These are phyloP conservation scores for Theobroma cacao DNA, from an alignment of 345 rosid genomes.

Conservation along the genomic window DNA sequence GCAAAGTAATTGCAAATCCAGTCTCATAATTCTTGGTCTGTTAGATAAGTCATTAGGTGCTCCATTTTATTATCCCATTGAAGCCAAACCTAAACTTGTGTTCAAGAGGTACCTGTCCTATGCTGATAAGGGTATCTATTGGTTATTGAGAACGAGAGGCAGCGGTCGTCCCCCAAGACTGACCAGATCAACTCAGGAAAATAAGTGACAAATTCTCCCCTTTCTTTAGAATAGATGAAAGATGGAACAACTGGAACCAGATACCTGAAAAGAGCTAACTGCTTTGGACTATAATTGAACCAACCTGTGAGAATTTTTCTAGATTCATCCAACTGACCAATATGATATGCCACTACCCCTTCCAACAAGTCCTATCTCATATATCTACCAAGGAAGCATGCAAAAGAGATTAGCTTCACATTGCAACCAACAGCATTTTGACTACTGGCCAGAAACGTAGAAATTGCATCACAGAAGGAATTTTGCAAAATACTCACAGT, in stretches of 20 bases:
- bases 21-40: too few relatives aligned
- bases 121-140: neutral
- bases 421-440: conserved; percentile 4
- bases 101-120: neutral
- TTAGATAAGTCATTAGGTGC: neutral
- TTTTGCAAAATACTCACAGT: conserved; percentile 46
- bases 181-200: neutral
- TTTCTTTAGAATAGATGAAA: neutral
- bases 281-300: conserved; percentile 13
- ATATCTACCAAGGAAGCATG: conserved; percentile 42
- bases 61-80: neutral
- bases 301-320: conserved; percentile 70
- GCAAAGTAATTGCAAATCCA: too few relatives aligned
- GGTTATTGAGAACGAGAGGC: neutral
- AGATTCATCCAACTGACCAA: conserved; percentile 63
- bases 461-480: neutral
- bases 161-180: too few relatives aligned
- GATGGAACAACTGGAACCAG: neutral
- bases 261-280: neutral
- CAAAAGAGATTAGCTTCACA: conserved; percentile 8
- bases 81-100: neutral
- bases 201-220: neutral
- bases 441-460: neutral
- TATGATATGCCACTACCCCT: conserved; percentile 93
- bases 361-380: conserved; percentile 86